Evolutionary conservation across 2,329 filamentous ascomycete species (phyloP).

Genomic region (Endothia cerciana): DNA sequence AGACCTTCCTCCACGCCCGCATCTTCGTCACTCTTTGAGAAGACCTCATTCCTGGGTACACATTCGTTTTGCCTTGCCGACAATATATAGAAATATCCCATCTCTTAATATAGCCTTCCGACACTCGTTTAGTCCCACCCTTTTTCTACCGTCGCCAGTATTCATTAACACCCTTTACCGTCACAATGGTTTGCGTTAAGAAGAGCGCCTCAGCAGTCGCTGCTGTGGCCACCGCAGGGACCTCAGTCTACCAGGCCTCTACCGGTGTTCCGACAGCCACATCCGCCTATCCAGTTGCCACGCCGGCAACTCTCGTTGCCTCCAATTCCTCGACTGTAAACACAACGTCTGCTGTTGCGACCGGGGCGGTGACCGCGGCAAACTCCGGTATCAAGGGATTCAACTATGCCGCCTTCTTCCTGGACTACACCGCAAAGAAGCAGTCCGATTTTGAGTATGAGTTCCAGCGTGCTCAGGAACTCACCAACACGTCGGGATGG

Average conservation of each 20-base stretch:
- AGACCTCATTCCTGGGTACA: constrained; percentile 5
- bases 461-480: constrained; percentile 67
- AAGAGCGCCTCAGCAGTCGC: constrained; percentile 30
- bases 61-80: not conserved
- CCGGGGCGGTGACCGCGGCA: constrained; percentile 7
- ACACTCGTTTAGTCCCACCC: not conserved
- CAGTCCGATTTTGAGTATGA: constrained; percentile 71
- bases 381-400: constrained; percentile 61
- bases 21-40: constrained; percentile 17
- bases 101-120: constrained; percentile 6
- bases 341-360: constrained; percentile 11
- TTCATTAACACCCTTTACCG: not conserved
- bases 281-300: constrained; percentile 19
- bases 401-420: constrained; percentile 72
- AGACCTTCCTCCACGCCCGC: constrained; percentile 10
- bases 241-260: constrained; percentile 18
- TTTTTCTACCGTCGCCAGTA: not conserved
- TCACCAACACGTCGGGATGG: constrained; percentile 68
- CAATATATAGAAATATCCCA: not conserved
- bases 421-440: constrained; percentile 60
- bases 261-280: constrained; percentile 7
- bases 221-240: constrained; percentile 28
- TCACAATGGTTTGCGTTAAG: constrained; percentile 28
- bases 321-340: constrained; percentile 10
- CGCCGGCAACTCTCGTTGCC: constrained; percentile 16